Evolutionary conservation across 805 yeast species (phyloP).

Genomic region (Kluyveromyces aestuarii): DNA sequence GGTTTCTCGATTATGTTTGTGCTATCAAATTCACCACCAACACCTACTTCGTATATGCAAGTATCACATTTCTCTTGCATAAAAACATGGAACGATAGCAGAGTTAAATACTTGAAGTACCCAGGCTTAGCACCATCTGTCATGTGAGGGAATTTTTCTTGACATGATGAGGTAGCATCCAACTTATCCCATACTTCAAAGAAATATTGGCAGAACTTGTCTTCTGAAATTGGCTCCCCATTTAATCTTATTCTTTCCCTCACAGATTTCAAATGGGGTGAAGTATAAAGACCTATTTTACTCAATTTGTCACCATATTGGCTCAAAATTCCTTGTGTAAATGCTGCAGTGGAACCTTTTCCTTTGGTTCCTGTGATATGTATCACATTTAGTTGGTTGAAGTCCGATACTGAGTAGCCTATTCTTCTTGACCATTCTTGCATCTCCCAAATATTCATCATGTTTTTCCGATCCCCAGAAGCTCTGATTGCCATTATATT

Average conservation of each 20-base stretch:
- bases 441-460: conserved; percentile 77
- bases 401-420: conserved; percentile 58
- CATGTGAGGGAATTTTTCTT: conserved; percentile 61
- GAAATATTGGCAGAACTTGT: conserved; percentile 75
- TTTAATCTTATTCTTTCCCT: conserved; percentile 84
- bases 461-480: conserved; percentile 56
- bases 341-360: conserved; percentile 96
- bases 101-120: conserved; percentile 84
- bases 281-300: conserved; percentile 87
- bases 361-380: conserved; percentile 99
- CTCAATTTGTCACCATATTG: conserved; percentile 41
- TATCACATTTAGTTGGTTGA: conserved; percentile 65
- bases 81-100: conserved; percentile 86
- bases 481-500: conserved; percentile 74
- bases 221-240: conserved; percentile 78
- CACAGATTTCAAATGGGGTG: conserved; percentile 91
- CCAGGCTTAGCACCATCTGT: conserved; percentile 72
- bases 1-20: conserved; percentile 81
- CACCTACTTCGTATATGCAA: conserved; percentile 96
- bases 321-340: conserved; percentile 67
- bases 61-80: conserved; percentile 83
- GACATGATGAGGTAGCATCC: conserved; percentile 47
- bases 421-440: conserved; percentile 64
- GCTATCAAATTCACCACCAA: conserved; percentile 97
- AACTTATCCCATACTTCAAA: conserved; percentile 90